Evolutionary conservation across 331 rosid species (phyloP).

Genomic region (Malus hybrid): DNA sequence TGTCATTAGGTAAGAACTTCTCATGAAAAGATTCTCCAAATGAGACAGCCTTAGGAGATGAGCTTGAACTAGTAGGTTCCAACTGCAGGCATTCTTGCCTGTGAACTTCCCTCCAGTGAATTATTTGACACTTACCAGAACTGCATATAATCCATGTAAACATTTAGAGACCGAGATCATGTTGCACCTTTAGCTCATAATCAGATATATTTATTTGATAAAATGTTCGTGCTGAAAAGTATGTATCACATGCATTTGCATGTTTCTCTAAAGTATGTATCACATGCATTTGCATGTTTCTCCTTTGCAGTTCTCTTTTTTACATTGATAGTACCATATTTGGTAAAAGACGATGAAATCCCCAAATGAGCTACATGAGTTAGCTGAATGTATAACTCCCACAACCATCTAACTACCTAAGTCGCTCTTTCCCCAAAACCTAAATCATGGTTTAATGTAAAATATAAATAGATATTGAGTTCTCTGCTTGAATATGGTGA

Average conservation of each 20-base stretch:
- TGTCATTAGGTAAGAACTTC: constrained; percentile 31
- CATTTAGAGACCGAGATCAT: constrained; percentile 5
- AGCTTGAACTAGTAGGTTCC: constrained; percentile 46
- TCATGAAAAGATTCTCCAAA: constrained; percentile 35
- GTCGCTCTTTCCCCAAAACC: not conserved
- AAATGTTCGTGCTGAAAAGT: not conserved
- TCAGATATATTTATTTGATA: not conserved
- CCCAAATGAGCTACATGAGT: not conserved
- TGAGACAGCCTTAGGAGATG: constrained; percentile 35
- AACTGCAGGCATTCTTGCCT: constrained; percentile 58
- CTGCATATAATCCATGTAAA: constrained; percentile 44
- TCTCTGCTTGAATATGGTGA: not conserved
- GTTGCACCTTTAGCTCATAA: not conserved
- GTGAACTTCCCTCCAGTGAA: constrained; percentile 81
- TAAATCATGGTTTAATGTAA: not conserved
- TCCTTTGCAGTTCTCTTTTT: not conserved
- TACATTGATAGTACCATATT: not conserved
- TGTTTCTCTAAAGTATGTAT: not conserved
- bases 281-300: not conserved
- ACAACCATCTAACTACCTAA: not conserved
- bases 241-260: not conserved
- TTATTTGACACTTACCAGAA: constrained; percentile 85
- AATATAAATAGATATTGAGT: not conserved
- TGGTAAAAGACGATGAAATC: not conserved
- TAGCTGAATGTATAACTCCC: not conserved